These are phyloP conservation scores for Eucalyptus pumila DNA, from an alignment of 345 rosid species.

Conservation along the genomic window DNA sequence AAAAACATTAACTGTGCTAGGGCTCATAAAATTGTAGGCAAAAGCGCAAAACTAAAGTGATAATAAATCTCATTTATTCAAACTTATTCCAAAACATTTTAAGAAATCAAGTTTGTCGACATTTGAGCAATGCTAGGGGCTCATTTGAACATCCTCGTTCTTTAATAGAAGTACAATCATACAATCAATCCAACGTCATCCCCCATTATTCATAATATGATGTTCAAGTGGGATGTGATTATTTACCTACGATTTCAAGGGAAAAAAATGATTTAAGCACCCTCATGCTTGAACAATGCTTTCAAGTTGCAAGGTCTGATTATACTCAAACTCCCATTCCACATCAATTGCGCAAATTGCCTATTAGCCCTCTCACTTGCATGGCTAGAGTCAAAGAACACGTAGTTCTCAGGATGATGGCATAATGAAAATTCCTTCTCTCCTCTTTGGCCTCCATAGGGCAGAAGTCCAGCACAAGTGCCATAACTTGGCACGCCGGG, in stretches of 20 bases:
- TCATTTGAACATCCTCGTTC: not conserved
- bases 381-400: slow-evolving; percentile 24
- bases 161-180: not conserved
- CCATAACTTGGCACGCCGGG: no score
- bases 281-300: not conserved
- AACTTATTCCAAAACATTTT: not conserved
- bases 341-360: slow-evolving; percentile 18
- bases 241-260: not conserved
- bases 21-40: not conserved
- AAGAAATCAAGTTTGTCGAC: not conserved
- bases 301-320: slow-evolving; percentile 3
- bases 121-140: not conserved
- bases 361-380: slow-evolving; percentile 10
- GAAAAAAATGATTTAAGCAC: not conserved
- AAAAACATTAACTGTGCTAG: not conserved
- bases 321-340: slow-evolving; percentile 6
- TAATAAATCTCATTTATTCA: not conserved
- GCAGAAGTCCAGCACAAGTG: no score
- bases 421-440: slow-evolving; percentile 1
- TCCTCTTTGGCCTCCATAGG: not conserved
- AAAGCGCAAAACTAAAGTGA: not conserved
- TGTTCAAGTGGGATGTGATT: not conserved
- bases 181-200: not conserved
- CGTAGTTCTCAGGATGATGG: not conserved
- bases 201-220: not conserved